Evolutionary conservation across 352 stramenopile genomes (phyloP).

Genomic region (Globisporangium apiculatum): DNA sequence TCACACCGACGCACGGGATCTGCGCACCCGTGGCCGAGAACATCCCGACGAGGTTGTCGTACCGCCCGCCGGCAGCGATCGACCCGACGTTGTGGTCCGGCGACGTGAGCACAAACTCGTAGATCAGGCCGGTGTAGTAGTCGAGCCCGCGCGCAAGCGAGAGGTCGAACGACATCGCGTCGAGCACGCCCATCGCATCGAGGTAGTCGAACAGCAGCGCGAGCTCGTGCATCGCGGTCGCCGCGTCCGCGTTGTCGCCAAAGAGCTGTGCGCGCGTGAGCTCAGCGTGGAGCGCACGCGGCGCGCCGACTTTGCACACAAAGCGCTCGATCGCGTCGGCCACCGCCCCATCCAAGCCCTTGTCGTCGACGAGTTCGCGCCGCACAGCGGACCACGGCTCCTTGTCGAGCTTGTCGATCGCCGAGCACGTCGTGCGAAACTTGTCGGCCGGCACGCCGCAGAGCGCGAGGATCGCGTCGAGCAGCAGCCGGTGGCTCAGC

Average conservation of each 20-base stretch:
- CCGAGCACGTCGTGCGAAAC: conserved; percentile 96
- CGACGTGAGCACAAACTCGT: conserved; percentile 95
- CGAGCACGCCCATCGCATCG: conserved; percentile 94
- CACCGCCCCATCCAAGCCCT: conserved; percentile 87
- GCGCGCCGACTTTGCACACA: conserved; percentile 87
- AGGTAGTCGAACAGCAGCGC: conserved; percentile 96
- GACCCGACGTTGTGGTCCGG: conserved; percentile 91
- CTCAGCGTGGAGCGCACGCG: conserved; percentile 81
- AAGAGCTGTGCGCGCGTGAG: conserved; percentile 82
- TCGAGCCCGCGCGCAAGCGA: conserved; percentile 95
- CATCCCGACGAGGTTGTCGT: conserved; percentile 98
- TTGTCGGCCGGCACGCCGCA: conserved; percentile 95
- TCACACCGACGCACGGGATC: conserved; percentile 97
- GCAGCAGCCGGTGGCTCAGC: conserved; percentile 94
- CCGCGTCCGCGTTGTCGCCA: conserved; percentile 81
- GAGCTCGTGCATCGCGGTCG: conserved; percentile 89
- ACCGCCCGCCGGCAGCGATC: conserved; percentile 96
- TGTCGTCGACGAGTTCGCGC: conserved; percentile 96
- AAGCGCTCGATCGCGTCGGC: conserved; percentile 95
- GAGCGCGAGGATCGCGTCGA: conserved; percentile 97
- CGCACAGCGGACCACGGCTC: conserved; percentile 89
- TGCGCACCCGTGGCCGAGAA: conserved; percentile 93
- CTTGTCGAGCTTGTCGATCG: conserved; percentile 99
- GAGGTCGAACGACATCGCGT: conserved; percentile 95
- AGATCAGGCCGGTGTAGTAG: conserved; percentile 99